Percentiles rank a stretch among this genome's conserved stretches.
Conservation (phyloP, 2,329 filamentous ascomycete genomes). For the Aureobasidium musti region DNA sequence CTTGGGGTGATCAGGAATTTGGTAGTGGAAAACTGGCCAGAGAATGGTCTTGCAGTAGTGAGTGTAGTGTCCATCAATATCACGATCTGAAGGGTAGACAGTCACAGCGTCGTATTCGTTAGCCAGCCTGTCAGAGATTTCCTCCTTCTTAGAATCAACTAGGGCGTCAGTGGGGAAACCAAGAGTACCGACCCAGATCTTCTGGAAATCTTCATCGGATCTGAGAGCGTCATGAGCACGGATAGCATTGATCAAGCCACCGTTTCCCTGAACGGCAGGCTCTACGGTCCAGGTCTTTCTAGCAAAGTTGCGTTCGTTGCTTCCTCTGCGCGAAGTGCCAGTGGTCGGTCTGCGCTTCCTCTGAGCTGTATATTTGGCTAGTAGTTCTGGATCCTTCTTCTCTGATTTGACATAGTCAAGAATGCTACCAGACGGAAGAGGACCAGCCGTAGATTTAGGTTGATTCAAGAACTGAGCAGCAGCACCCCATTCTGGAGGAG, state of each 20-base stretch:
- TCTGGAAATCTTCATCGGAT: slow-evolving; percentile 68
- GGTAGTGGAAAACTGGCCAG: slow-evolving; percentile 98
- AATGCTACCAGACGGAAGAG: slow-evolving; percentile 73
- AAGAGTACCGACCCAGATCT: slow-evolving; percentile 87
- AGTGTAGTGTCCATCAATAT: slow-evolving; percentile 91
- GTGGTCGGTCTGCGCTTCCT: slow-evolving; percentile 24
- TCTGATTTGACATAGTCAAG: slow-evolving; percentile 54
- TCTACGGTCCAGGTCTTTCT: slow-evolving; percentile 81
- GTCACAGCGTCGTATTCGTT: slow-evolving; percentile 80
- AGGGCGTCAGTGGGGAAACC: slow-evolving; percentile 93
- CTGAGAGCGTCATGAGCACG: slow-evolving; percentile 55
- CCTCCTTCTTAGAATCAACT: slow-evolving; percentile 71
- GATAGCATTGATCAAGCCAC: slow-evolving; percentile 84
- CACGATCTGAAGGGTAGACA: slow-evolving; percentile 84
- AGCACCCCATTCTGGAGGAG: slow-evolving; percentile 74
- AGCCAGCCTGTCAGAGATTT: slow-evolving; percentile 79
- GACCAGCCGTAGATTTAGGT: slow-evolving; percentile 71
- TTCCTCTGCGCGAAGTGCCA: slow-evolving; percentile 39
- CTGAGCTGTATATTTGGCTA: slow-evolving; percentile 34
- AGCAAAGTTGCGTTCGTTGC: slow-evolving; percentile 58
- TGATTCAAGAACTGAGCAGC: slow-evolving; percentile 66
- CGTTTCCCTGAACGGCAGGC: slow-evolving; percentile 86
- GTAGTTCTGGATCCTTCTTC: slow-evolving; percentile 35
- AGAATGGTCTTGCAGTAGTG: slow-evolving; percentile 98
- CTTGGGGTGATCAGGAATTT: slow-evolving; percentile 96